Evolutionary conservation across 495 filamentous ascomycete genomes (phyloP), one percentile per base, ranked within the genome.

Genomic region (Niebla homalea): DNA sequence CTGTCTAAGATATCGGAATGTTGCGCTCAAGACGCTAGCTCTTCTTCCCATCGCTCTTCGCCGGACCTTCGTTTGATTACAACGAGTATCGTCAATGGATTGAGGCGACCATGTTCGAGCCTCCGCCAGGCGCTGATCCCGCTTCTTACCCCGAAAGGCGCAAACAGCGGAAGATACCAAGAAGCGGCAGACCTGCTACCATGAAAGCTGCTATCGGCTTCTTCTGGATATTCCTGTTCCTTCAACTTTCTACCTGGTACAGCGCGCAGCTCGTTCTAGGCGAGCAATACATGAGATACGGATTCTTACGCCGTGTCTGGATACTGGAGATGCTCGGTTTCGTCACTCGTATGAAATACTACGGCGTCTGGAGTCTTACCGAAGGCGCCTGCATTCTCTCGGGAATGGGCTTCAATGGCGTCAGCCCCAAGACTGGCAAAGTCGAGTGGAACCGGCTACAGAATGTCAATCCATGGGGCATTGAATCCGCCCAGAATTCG

Each of bases 341-440:
- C 51, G 79, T 84, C 4, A 73, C 83, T 5, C 82, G 92, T 18
- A 74, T 80, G 32, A 97, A 97, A 65, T 98, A 94, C 67, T 98
- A 97, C 58, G 92, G 89, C 36, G 89, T 92, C 1, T 98, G 92
- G 92, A 77, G 75, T 43, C 66, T 98, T 53, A 88, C 90, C 2
- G 92, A 98, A 65, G 92, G 92, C 41, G 81, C 92, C 38, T 98
- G 90, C 62, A 96, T 97, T 48, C 76, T 98, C 12, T 83, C 87
- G 5, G 92, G 92, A 3, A 77, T 98, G 57, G 90, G 93, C 39
- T 98, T 88, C 69, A 94, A 93, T 57, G 90, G 93, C 38, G 76
- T 97, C 23, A 88, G 97, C 57, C 76, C 82, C 3, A 78, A 76
- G 48, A 86, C 84, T 5, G 87, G 85, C 50, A 83, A 83, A 56